Base-by-base conservation (phyloP, 176 grass and related monocot species). In the Otatea glauca region DNA sequence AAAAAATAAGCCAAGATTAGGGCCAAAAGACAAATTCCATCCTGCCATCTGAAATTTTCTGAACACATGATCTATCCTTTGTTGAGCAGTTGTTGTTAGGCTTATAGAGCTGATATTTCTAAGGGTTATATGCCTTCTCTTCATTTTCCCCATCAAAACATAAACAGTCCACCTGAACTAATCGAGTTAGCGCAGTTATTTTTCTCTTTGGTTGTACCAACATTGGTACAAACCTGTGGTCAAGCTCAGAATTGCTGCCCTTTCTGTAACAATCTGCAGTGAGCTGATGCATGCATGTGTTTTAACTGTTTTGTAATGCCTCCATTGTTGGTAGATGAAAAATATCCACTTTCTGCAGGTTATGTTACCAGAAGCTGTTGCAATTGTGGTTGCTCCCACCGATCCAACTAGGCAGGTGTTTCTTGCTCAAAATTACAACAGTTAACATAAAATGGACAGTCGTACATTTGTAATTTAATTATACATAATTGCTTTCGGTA, bases 361-460 rank as follows among this genome's bases (percentile, higher is more conserved):
- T 83, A 96, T 99, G 96, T 76, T 99, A 88, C 96, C 93, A 65
- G 91, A 96, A 81, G 96, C 93, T 61, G 86, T 94, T 65, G 96
- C 96, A 51, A 96, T 99, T 81, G 96, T 99, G 38, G 86, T 93
- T 80, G 93, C 96, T 91, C 96, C 96, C 50, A 99, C 93, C 3
- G 96, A 99, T 91, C 68, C 90, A 72, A 86, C 49, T 81, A 96
- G 93, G 96, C 86, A 94, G 65, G 81, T 86, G 66, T 64, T 77
- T 10, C 53, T 35, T 84, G 47, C 62, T 70, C 25, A 38, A 55
- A 60, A 86, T 23, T 51, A 74, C 39, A 38, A 14, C 39, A 70
- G 17, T 70, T 76, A 7, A 67, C 32, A 64, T 83, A 35, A 83
- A 83, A 10, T 48, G 38, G 0, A 3, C 4, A 20, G 15, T 54